Conservation (phyloP, 208 protist genomes). For the Wallacemonas sp. region DNA sequence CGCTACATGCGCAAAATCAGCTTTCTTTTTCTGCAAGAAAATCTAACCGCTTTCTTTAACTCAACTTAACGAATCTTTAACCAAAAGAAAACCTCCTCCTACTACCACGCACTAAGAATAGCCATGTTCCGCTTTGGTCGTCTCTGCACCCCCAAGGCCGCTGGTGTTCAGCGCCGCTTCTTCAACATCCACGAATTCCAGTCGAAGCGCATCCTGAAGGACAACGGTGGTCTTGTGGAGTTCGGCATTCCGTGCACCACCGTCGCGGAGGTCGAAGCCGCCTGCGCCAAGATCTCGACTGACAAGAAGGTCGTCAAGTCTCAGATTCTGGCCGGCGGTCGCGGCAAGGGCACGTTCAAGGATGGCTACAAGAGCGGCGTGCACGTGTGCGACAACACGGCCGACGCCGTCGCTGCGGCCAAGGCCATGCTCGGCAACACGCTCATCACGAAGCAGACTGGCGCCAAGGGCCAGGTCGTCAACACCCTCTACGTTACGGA, state of each 20-base stretch:
- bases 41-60: conserved; percentile 13
- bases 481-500: conserved; percentile 92
- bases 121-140: conserved; percentile 78
- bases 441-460: conserved; percentile 99
- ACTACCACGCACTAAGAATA: background rate
- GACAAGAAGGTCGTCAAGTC: conserved; percentile 98
- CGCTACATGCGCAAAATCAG: background rate
- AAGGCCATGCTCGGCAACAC: conserved; percentile 97
- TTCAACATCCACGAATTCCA: conserved; percentile 94
- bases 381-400: conserved; percentile 82
- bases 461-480: conserved; percentile 92
- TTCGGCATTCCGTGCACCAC: conserved; percentile 88
- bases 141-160: conserved; percentile 57
- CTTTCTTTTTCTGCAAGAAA: conserved; percentile 10
- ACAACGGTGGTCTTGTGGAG: conserved; percentile 89
- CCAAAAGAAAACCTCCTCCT: background rate
- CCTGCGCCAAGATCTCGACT: conserved; percentile 86
- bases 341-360: conserved; percentile 98
- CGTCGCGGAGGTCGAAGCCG: conserved; percentile 89
- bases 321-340: conserved; percentile 99
- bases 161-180: conserved; percentile 75
- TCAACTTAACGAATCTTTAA: background rate
- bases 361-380: conserved; percentile 96
- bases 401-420: conserved; percentile 88
- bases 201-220: conserved; percentile 91